Evolutionary conservation across 371 early-diverging fungal species (phyloP).

Genomic region (Conidiobolus incongruus): DNA sequence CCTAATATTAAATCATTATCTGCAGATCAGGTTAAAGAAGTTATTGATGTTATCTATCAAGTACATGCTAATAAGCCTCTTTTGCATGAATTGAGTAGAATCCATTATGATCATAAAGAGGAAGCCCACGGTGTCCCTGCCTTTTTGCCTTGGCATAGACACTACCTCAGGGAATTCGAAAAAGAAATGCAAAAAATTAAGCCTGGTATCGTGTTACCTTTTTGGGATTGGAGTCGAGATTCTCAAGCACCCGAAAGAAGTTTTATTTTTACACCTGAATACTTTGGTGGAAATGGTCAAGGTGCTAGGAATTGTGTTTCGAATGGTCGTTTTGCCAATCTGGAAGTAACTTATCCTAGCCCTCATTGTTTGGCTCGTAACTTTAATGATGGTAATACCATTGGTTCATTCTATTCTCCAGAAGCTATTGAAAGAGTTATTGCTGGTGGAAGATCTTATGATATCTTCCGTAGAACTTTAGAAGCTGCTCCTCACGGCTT

Average conservation of each 20-base stretch:
- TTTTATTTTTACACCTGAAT: conserved; percentile 3
- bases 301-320: conserved; percentile 6
- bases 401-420: conserved; percentile 3
- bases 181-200: conserved; percentile 10
- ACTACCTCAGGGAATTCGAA: conserved; percentile 12
- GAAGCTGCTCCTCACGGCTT: conserved; percentile 4
- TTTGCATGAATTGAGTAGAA: background rate
- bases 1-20: too few relatives aligned
- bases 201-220: conserved; percentile 19
- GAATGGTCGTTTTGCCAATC: conserved; percentile 7
- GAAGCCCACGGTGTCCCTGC: conserved; percentile 7
- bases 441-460: background rate
- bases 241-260: too few relatives aligned
- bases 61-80: too few relatives aligned
- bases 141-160: conserved; percentile 20
- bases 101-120: background rate
- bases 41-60: too few relatives aligned
- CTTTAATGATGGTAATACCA: background rate
- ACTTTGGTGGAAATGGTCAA: conserved; percentile 10
- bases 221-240: conserved; percentile 23
- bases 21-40: too few relatives aligned
- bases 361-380: conserved; percentile 1
- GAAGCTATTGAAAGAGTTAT: conserved; percentile 2
- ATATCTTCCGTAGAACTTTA: background rate
- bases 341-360: conserved; percentile 1